phyloP scores from a whole-genome alignment of 2,329 filamentous ascomycete genomes.

The Orbilia ellipsospora region DNA sequence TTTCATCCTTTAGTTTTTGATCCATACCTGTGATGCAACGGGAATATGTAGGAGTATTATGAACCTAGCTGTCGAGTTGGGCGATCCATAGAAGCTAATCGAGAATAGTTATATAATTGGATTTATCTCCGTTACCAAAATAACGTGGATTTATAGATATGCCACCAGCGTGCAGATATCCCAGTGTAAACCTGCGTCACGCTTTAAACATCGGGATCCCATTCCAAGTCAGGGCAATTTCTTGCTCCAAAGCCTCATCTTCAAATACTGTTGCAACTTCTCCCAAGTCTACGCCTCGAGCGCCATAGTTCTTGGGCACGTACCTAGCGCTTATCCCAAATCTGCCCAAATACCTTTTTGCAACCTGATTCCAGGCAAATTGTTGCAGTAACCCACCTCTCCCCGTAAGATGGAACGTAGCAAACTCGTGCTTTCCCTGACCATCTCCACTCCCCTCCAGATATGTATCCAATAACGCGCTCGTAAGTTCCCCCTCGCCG shows the following conservation, averaged over 20 bases:
- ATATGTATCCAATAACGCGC: not conserved
- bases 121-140: not conserved
- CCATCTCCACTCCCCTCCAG: not conserved
- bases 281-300: conserved; percentile 14
- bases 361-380: conserved; percentile 51
- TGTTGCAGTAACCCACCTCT: conserved; percentile 47
- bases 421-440: not conserved
- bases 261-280: not conserved
- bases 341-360: conserved; percentile 39
- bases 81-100: not conserved
- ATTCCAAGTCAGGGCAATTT: conserved; percentile 48
- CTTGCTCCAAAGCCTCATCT: conserved; percentile 38
- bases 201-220: conserved; percentile 27
- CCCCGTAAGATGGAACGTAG: conserved; percentile 25
- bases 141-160: too few species aligned
- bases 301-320: conserved; percentile 24
- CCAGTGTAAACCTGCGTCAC: not conserved
- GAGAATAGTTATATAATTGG: not conserved
- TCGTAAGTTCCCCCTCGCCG: not conserved
- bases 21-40: too few species aligned
- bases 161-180: too few species aligned
- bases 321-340: conserved; percentile 48
- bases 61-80: conserved; percentile 22
- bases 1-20: not conserved
- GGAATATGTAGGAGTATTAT: conserved; percentile 20